Base-by-base conservation (phyloP, 2,329 filamentous ascomycete species). In the Epichloe hybrida region DNA sequence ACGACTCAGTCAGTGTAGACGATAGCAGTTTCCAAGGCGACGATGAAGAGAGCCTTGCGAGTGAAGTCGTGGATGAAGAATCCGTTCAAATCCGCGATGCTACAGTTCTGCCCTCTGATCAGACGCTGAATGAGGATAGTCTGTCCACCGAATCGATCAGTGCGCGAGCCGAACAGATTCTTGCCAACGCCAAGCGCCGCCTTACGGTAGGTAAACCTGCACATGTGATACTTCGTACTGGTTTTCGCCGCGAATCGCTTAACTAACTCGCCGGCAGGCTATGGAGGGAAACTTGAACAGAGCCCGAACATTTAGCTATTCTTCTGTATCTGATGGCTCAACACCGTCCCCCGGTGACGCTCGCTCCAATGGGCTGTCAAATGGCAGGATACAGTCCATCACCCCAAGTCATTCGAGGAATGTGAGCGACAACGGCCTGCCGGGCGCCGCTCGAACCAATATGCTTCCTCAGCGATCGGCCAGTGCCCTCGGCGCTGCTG, bases 271-370 rank as follows among this genome's bases (percentile, higher is more conserved):
- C 38, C 50, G 47, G 21, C 64, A 94, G 88, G 86, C 87, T 35
- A 95, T 96, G 89, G 91, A 96, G 68, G 88, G 85, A 38, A 96
- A 96, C 59, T 73, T 96, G 20, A 83, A 77, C 52, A 83, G 88
- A 54, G 90, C 88, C 34, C 80, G 88, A 59, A 81, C 84, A 9
- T 72, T 88, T 72, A 61, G 68, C 66, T 55, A 66, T 53, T 60
- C 65, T 9, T 56, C 64, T 37, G 53, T 64, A 3, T 79, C 75
- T 2, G 72, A 73, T 52, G 68, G 68, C 9, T 79, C 76, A 17
- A 77, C 74, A 1, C 73, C 77, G 13, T 77, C 72, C 50, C 70
- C 70, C 12, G 27, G 15, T 0, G 68, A 73, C 8, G 64, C 57
- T 23, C 61, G 61, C 11, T 57, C 62, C 23, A 53, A 57, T n/a